Conservation (phyloP, 768 basidiomycete species). For the Mrakia frigida region DNA sequence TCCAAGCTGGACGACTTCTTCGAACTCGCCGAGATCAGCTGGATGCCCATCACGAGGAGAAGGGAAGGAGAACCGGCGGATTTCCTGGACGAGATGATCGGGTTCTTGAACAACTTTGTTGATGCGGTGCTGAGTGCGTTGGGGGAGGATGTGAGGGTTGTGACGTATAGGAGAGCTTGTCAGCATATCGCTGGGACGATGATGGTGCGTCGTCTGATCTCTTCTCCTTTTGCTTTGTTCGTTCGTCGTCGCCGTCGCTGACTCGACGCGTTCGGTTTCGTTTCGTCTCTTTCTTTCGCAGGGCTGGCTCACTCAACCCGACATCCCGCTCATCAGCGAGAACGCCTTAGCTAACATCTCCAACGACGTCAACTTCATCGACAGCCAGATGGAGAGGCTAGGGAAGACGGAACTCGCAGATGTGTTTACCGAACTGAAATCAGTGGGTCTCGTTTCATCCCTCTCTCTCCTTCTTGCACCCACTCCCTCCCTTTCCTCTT, state of each 20-base stretch:
- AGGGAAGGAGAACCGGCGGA: slow-evolving; percentile 70
- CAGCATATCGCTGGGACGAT: slow-evolving; percentile 78
- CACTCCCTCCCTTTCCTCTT: slow-evolving; percentile 47
- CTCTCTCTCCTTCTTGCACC: slow-evolving; percentile 1
- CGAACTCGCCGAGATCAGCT: slow-evolving; percentile 90
- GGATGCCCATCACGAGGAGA: slow-evolving; percentile 54
- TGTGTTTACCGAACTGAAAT: slow-evolving; percentile 72
- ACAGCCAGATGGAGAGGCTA: slow-evolving; percentile 73
- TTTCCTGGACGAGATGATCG: slow-evolving; percentile 90
- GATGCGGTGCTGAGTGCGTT: slow-evolving; percentile 66
- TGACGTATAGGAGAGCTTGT: slow-evolving; percentile 83
- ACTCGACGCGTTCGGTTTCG: neutral
- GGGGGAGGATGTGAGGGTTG: slow-evolving; percentile 77
- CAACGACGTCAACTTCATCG: slow-evolving; percentile 80
- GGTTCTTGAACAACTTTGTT: slow-evolving; percentile 93
- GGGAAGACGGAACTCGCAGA: slow-evolving; percentile 64
- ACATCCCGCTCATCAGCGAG: slow-evolving; percentile 76
- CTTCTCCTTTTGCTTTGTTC: neutral
- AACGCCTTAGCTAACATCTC: slow-evolving; percentile 79
- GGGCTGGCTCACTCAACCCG: slow-evolving; percentile 72
- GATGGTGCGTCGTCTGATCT: slow-evolving; percentile 58
- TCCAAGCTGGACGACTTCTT: slow-evolving; percentile 95
- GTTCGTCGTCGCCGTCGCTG: neutral
- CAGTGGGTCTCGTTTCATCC: slow-evolving; percentile 51
- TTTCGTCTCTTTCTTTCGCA: slow-evolving; percentile 39